Conservation (phyloP, 1,284 basidiomycete genomes). For the Chalciporus piperatoides region DNA sequence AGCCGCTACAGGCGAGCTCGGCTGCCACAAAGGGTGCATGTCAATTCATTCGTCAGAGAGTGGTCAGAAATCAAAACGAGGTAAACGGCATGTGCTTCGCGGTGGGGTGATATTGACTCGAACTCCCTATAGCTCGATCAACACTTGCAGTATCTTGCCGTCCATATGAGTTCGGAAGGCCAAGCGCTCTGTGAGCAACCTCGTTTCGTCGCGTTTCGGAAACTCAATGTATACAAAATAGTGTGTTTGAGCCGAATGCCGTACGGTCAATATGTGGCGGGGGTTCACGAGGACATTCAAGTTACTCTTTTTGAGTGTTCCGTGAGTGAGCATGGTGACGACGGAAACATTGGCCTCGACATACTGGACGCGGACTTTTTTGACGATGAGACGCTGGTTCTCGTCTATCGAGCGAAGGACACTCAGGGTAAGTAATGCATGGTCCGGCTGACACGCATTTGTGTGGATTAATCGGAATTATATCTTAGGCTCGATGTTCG, state of each 20-base stretch:
- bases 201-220: slow-evolving; percentile 28
- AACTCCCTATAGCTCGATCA: slow-evolving; percentile 37
- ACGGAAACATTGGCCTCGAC: slow-evolving; percentile 39
- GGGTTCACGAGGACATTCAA: slow-evolving; percentile 38
- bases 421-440: slow-evolving; percentile 41
- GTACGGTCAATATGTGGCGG: slow-evolving; percentile 40
- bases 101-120: slow-evolving; percentile 28
- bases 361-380: slow-evolving; percentile 71
- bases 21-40: slow-evolving; percentile 26
- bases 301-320: slow-evolving; percentile 52
- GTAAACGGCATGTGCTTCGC: slow-evolving; percentile 37
- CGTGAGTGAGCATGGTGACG: slow-evolving; percentile 37
- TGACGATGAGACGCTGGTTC: slow-evolving; percentile 63
- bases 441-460: slow-evolving; percentile 27
- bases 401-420: slow-evolving; percentile 48
- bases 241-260: slow-evolving; percentile 53
- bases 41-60: slow-evolving; percentile 51
- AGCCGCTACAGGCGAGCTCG: slow-evolving; percentile 27
- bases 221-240: slow-evolving; percentile 39
- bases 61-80: slow-evolving; percentile 43
- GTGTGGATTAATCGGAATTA: slow-evolving; percentile 27
- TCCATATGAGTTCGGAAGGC: slow-evolving; percentile 30
- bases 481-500: slow-evolving; percentile 44
- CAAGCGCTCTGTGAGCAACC: slow-evolving; percentile 30
- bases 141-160: slow-evolving; percentile 45